Conservation (phyloP, 257 asterid genomes). For the Forsythia suspensa region DNA sequence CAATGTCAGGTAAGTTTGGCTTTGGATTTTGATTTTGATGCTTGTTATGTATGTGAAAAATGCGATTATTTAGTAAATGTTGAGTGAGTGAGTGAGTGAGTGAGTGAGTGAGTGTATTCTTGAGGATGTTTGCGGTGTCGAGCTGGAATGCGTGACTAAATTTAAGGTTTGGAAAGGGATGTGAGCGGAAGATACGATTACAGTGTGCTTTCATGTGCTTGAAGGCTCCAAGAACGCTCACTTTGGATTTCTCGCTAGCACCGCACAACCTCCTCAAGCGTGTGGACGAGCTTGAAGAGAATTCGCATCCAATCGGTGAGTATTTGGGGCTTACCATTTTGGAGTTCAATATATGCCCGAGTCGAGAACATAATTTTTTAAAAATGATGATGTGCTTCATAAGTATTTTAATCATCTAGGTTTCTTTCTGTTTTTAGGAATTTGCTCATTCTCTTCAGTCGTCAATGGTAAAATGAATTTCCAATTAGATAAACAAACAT, state of each 20-base stretch:
- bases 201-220: conserved; percentile 69
- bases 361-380: too few relatives aligned
- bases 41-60: too few relatives aligned
- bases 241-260: conserved; percentile 79
- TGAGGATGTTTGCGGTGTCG: conserved; percentile 51
- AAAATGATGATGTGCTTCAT: conserved; percentile 24
- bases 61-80: too few relatives aligned
- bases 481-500: too few relatives aligned
- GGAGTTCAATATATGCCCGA: background rate
- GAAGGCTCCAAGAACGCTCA: conserved; percentile 75
- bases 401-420: conserved; percentile 7
- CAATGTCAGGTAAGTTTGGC: conserved; percentile 60
- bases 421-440: background rate
- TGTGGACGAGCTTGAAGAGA: conserved; percentile 40
- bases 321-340: conserved; percentile 1
- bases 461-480: background rate
- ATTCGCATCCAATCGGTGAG: conserved; percentile 57
- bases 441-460: conserved; percentile 13
- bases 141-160: conserved; percentile 67
- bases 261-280: conserved; percentile 60
- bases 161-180: conserved; percentile 74
- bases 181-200: conserved; percentile 63
- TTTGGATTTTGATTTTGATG: background rate
- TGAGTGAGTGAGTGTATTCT: background rate
- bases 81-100: too few relatives aligned